Evolutionary conservation across 1,284 basidiomycete genomes (phyloP), one percentile per base, ranked within the genome.

Genomic region (Trichosporon sp.): DNA sequence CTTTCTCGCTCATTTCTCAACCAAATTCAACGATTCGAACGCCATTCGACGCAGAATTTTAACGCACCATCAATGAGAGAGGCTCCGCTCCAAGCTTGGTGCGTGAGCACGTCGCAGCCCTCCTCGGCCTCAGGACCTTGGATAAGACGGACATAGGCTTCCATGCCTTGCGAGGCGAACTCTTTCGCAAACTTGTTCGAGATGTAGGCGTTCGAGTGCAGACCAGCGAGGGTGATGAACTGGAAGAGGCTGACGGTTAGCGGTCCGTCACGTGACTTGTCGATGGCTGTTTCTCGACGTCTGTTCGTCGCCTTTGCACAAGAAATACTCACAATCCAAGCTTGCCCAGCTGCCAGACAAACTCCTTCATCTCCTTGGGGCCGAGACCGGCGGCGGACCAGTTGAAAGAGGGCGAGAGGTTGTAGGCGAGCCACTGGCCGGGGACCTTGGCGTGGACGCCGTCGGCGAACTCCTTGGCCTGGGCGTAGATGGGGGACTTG

Each of bases 201-300:
- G 82, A 99, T 99, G 85, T 95, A 97, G 44, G 91, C 96, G 84
- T 96, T 98, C 75, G 95, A 96, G 84, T 99, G 96, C 66, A 98
- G 87, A 74, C 97, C 97, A 68, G 89, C 96, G 70, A 98, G 92
- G 74, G 95, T 97, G 83, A 99, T 98, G 87, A 99, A 98, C 82
- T 98, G 96, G 95, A 95, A 98, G 64, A 82, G 72, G 68, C 53
- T 56, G 53, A 25, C 35, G 5, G 47, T 21, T 21, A 51, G 21
- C 21, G 21, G 21, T 21, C 18, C 7, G 44, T 47, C n/a, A 47
- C 44, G 44, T 47, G 44, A 47, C 32, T 4, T 32, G 4, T 47
- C 44, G 11, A 47, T 2, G 18, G 5, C 38, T 32, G 3, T 21
- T 18, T 7, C 44, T 47, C 44, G 44, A 18, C 18, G 44, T 47